Percentiles rank a stretch among this genome's conserved stretches.
Evolutionary conservation across 2,329 filamentous ascomycete genomes (phyloP).

Genomic region (Monosporascus sp.): DNA sequence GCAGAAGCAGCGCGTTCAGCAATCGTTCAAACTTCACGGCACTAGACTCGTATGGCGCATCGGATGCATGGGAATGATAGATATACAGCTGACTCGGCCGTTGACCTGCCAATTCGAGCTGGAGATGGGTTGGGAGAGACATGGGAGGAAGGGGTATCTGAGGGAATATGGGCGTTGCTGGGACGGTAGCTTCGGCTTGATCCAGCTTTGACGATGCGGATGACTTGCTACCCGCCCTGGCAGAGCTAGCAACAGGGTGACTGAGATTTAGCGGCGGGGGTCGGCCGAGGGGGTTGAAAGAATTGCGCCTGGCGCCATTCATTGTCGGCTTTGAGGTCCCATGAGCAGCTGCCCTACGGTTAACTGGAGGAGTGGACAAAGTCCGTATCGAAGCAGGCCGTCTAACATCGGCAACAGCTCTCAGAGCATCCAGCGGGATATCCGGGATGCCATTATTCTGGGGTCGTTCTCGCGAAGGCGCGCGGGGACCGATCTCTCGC

Average conservation of each 20-base stretch:
- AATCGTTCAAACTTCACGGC: slow-evolving; percentile 88
- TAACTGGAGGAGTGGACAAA: slow-evolving; percentile 49
- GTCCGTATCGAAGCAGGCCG: slow-evolving; percentile 37
- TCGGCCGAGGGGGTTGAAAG: slow-evolving; percentile 40
- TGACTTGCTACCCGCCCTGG: slow-evolving; percentile 5
- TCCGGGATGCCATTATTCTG: slow-evolving; percentile 14
- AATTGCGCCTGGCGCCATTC: slow-evolving; percentile 41
- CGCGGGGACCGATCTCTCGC: slow-evolving; percentile 19
- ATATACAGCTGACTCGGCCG: slow-evolving; percentile 63
- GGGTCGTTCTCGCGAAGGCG: slow-evolving; percentile 9
- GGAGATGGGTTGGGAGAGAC: slow-evolving; percentile 61
- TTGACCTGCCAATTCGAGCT: slow-evolving; percentile 59
- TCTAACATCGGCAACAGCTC: slow-evolving; percentile 25
- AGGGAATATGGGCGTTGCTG: slow-evolving; percentile 46
- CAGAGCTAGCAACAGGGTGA: slow-evolving; percentile 6
- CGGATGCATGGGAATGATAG: slow-evolving; percentile 50
- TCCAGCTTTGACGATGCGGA: slow-evolving; percentile 13
- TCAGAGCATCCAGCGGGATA: slow-evolving; percentile 5
- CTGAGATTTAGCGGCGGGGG: slow-evolving; percentile 44
- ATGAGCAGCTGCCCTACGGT: slow-evolving; percentile 28
- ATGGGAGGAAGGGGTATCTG: slow-evolving; percentile 60
- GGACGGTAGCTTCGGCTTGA: slow-evolving; percentile 22
- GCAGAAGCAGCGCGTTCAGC: slow-evolving; percentile 80
- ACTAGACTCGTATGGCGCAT: slow-evolving; percentile 82
- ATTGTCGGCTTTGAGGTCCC: slow-evolving; percentile 26